Percentiles rank a stretch among this genome's conserved stretches.
Evolutionary conservation across 2,329 filamentous ascomycete species (phyloP).

Genomic region (Phaeosphaeria sp.): DNA sequence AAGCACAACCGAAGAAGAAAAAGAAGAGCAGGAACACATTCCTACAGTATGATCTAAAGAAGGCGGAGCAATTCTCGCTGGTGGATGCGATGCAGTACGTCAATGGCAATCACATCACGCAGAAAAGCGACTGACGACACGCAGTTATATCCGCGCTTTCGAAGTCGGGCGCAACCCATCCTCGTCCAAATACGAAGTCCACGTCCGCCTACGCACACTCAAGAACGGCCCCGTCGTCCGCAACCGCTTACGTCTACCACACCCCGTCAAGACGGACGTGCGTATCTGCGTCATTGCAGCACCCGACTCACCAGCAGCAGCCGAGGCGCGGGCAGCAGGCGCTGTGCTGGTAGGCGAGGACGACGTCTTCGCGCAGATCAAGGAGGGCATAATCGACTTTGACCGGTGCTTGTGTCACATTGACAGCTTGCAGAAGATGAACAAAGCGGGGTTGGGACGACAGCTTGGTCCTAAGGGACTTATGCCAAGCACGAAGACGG

Average conservation of each 20-base stretch:
- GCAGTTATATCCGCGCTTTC: slow-evolving; percentile 85
- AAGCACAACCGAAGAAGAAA: slow-evolving; percentile 52
- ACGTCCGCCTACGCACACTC: slow-evolving; percentile 80
- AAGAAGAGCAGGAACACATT: slow-evolving; percentile 73
- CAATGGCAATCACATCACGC: background rate
- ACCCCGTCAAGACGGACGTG: slow-evolving; percentile 87
- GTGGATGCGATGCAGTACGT: slow-evolving; percentile 90
- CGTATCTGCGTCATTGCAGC: slow-evolving; percentile 90
- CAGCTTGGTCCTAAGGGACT: slow-evolving; percentile 87
- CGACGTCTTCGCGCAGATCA: slow-evolving; percentile 80
- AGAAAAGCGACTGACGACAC: background rate
- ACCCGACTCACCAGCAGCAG: slow-evolving; percentile 76
- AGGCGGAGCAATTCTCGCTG: slow-evolving; percentile 77
- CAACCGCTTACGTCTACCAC: slow-evolving; percentile 85
- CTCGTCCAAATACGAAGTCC: slow-evolving; percentile 84
- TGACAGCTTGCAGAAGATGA: slow-evolving; percentile 77
- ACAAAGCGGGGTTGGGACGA: slow-evolving; percentile 79
- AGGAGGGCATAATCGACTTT: slow-evolving; percentile 80
- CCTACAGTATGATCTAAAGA: slow-evolving; percentile 67
- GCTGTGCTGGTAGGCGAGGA: slow-evolving; percentile 87
- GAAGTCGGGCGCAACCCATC: slow-evolving; percentile 84
- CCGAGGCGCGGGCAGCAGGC: slow-evolving; percentile 77
- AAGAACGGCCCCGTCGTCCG: slow-evolving; percentile 88
- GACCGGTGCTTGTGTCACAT: slow-evolving; percentile 88
- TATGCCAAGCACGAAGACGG: slow-evolving; percentile 89